These are phyloP conservation scores for Neonectria faginata DNA, from an alignment of 2,329 filamentous ascomycete genomes.

Conservation along the genomic window DNA sequence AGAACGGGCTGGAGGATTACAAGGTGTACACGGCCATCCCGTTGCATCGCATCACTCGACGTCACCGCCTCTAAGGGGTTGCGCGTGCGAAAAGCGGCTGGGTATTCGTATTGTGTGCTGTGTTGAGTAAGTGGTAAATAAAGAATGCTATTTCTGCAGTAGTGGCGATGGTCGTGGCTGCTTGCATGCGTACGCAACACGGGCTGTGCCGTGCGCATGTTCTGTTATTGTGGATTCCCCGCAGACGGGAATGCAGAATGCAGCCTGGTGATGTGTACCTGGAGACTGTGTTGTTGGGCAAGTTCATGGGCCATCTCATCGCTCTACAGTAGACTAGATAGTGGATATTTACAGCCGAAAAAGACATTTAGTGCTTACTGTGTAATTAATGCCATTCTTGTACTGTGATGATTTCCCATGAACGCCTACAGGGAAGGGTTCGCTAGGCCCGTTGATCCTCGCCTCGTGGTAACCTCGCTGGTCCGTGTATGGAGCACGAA, in stretches of 20 bases:
- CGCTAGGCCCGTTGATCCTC: slow-evolving; percentile 6
- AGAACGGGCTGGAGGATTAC: slow-evolving; percentile 6
- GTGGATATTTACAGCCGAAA: background rate
- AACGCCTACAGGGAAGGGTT: slow-evolving; percentile 4
- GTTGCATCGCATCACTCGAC: slow-evolving; percentile 29
- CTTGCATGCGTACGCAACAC: slow-evolving; percentile 23
- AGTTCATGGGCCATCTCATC: slow-evolving; percentile 21
- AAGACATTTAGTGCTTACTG: background rate
- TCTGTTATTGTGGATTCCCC: slow-evolving; percentile 20
- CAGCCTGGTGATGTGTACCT: background rate
- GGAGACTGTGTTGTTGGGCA: background rate
- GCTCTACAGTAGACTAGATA: too few species aligned
- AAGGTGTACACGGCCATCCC: slow-evolving; percentile 14
- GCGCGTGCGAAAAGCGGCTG: slow-evolving; percentile 16
- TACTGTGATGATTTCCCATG: slow-evolving; percentile 8
- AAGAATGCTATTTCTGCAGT: background rate
- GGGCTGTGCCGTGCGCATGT: slow-evolving; percentile 18
- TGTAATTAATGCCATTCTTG: background rate
- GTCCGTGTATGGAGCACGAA: background rate
- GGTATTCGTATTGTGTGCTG: slow-evolving; percentile 1
- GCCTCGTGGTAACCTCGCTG: background rate
- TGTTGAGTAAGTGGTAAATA: background rate
- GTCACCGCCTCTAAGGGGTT: slow-evolving; percentile 20
- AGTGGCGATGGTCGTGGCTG: background rate
- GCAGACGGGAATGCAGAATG: slow-evolving; percentile 5